Evolutionary conservation across 2,329 filamentous ascomycete species (phyloP), one percentile per base, ranked within the genome.

Genomic region (Coniochaeta pulveracea): DNA sequence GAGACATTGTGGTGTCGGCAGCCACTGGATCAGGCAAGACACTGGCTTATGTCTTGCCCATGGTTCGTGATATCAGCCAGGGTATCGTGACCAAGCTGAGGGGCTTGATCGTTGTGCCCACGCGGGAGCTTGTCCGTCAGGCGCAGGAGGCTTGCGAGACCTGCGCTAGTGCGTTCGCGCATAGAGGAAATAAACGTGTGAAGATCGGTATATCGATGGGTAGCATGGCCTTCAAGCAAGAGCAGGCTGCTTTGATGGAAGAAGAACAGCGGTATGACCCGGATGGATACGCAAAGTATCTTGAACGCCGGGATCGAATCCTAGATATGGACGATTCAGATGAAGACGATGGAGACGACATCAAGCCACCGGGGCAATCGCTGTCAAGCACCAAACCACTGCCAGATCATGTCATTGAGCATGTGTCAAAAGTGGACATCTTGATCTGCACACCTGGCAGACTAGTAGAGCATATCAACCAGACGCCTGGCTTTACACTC

Each of bases 21-120:
- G 83, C 89, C 2, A 98, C 91, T 0, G 91, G 91, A 7, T 96
- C 91, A 1, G 91, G 91, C 36, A 98, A 98, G 53, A 98, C 91
- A 0, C 57, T 98, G 11, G 82, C 89, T 1, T 98, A 98, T 48
- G 74, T 89, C 1, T 61, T 98, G 3, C 91, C 91, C 0, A 76
- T 98, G 37, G 70, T 93, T 4, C 75, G 85, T 28, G 77, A 80
- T 33, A 62, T 98, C 31, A 78, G 80, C 43, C 64, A 71, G 19
- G 69, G 70, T 10, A 60, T 61, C 15, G 66, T 76, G 9, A 82
- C 80, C 1, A 72, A 72, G 35, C 59, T 98, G 7, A 72, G 83
- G 24, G 88, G 80, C 1, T 56, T 98, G 1, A 75, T 98, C 29
- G 79, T 98, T 1, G 76, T 98, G 9, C 91, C 91, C 0, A 98